Conservation (phyloP, 164 flowering plant genomes). For the Macadamia integrifolia region DNA sequence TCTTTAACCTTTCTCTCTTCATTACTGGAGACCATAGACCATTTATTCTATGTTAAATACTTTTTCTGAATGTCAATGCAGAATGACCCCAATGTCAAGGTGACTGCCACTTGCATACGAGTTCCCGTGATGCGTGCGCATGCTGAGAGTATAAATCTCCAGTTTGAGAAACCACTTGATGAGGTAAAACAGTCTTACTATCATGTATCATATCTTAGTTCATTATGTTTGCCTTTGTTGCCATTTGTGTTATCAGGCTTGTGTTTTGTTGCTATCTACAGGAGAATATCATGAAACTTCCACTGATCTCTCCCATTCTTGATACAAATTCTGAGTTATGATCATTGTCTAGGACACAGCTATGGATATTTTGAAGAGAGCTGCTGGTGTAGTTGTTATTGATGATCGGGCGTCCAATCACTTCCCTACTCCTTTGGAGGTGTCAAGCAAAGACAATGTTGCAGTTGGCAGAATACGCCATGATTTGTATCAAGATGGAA, state of each 20-base stretch:
- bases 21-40: neutral
- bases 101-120: slow-evolving; percentile 93
- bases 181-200: slow-evolving; percentile 49
- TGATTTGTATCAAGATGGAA: slow-evolving; percentile 80
- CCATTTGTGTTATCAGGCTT: no score
- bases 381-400: slow-evolving; percentile 86
- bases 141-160: slow-evolving; percentile 94
- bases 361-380: slow-evolving; percentile 65
- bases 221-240: no score
- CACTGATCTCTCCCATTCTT: neutral
- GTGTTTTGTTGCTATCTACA: no score
- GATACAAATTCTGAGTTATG: neutral
- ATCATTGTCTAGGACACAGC: slow-evolving; percentile 55
- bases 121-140: slow-evolving; percentile 99
- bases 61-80: slow-evolving; percentile 18
- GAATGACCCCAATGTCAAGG: slow-evolving; percentile 75
- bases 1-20: slow-evolving; percentile 22
- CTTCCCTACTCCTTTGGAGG: slow-evolving; percentile 93
- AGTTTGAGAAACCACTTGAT: slow-evolving; percentile 84
- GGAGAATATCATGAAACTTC: no score
- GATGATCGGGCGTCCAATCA: slow-evolving; percentile 80
- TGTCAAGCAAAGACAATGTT: slow-evolving; percentile 89
- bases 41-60: neutral
- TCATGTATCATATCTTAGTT: no score
- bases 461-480: slow-evolving; percentile 95